Conservation (phyloP, 164 flowering plant species). For the Stephania japonica region DNA sequence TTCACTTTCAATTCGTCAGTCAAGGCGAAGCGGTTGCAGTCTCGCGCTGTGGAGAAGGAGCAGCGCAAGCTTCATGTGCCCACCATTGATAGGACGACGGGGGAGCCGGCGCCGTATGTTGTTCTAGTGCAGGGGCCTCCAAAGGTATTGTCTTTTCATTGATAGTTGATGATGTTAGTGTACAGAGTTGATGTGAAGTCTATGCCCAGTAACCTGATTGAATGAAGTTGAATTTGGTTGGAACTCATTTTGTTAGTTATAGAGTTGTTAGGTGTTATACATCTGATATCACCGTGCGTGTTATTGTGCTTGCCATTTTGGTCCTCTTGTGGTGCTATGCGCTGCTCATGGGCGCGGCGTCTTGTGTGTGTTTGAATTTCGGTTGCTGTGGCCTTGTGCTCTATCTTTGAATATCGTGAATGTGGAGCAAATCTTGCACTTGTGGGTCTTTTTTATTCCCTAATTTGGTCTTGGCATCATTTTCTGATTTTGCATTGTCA, state of each 20-base stretch:
- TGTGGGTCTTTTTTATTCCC: too few relatives aligned
- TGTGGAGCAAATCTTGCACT: neutral
- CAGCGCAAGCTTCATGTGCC: slow-evolving; percentile 85
- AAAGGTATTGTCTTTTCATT: slow-evolving; percentile 35
- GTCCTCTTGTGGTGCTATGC: neutral
- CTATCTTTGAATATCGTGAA: neutral
- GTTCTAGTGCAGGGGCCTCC: slow-evolving; percentile 97
- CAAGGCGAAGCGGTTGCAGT: slow-evolving; percentile 77
- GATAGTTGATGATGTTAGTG: neutral
- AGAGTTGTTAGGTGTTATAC: neutral
- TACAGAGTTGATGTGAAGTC: neutral
- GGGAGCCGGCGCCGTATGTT: slow-evolving; percentile 87
- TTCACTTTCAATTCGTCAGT: slow-evolving; percentile 70
- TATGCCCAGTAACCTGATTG: too few relatives aligned
- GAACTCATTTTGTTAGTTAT: neutral
- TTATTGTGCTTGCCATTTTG: neutral
- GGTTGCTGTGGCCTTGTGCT: neutral
- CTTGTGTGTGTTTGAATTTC: neutral
- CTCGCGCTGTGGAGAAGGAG: slow-evolving; percentile 84
- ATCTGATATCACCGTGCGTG: neutral
- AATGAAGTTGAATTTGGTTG: neutral
- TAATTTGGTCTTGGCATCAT: too few relatives aligned
- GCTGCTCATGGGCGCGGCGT: neutral
- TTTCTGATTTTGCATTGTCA: too few relatives aligned
- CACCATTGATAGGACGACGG: slow-evolving; percentile 60